Base-by-base conservation (phyloP, 768 basidiomycete species). In the Scleroderma bovista region DNA sequence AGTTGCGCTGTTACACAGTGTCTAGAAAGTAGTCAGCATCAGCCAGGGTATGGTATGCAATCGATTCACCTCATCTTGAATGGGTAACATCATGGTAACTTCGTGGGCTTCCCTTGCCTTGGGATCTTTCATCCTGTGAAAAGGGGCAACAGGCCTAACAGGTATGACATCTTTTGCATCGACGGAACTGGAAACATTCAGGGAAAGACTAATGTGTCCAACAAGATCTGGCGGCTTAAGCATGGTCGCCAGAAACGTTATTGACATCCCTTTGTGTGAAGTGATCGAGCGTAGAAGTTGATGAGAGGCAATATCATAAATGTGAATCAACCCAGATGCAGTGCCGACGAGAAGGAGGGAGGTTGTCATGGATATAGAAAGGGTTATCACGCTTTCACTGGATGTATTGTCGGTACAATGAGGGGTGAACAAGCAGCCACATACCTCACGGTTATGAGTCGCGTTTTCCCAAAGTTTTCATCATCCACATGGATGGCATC, bases 241-340 rank as follows among this genome's bases (percentile, higher is more conserved):
- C 69, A 98, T 76, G 3, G 89, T 87, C 40, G 77, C 69, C 6
- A 99, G 67, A 65, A 83, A 73, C 15, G 89, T 83, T 63, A 97
- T 83, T 29, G 79, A 67, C 57, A 80, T 63, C 39, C 81, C 80
- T 57, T 82, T 86, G 64, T 81, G 86, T 1, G 84, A 74, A 16
- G 80, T 77, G 38, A 97, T 82, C 23, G 87, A 86, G 41, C 93
- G 86, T 23, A 96, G 71, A 24, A 83, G 81, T 62, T 98, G 94
- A 60, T 93, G 90, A 0, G 95, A 95, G 2, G 90, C 81, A 26
- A 95, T 78, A 54, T 96, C 89, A 64, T 93, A 92, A 34, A 93
- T 66, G 50, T 90, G 78, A 44, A 97, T 78, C 12, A 80, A 62
- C 2, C 92, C 92, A 2, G 76, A 66, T 2, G 77, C 64, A 0